phyloP scores from a whole-genome alignment of 768 basidiomycete species.

The Gloeophyllum trabeum region DNA sequence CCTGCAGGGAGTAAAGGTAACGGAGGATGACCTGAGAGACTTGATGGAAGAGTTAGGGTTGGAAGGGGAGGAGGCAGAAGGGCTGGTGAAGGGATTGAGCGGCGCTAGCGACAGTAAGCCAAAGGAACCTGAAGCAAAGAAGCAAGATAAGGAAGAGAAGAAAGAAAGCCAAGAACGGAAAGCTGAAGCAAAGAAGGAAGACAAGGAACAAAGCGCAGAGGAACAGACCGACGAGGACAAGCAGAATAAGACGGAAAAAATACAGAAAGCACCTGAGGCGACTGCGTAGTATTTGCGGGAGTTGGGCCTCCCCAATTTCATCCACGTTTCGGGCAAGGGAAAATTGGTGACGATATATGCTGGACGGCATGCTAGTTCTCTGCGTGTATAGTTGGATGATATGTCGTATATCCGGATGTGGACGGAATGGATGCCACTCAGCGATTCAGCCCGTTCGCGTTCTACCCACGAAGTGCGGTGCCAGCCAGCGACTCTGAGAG shows the following conservation, averaged over 20 bases:
- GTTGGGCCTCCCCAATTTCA: no score
- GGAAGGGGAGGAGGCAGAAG: conserved; percentile 65
- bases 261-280: no score
- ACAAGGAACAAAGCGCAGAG: conserved; percentile 5
- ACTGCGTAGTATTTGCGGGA: no score
- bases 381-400: no score
- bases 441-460: no score
- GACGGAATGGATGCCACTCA: no score
- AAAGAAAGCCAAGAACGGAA: conserved; percentile 4
- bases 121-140: conserved; percentile 7
- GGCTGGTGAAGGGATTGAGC: conserved; percentile 43
- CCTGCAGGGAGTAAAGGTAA: conserved; percentile 66
- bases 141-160: conserved; percentile 6
- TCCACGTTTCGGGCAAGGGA: no score
- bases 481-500: no score
- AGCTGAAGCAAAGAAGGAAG: conserved; percentile 5
- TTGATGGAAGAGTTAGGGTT: conserved; percentile 70
- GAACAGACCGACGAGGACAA: conserved; percentile 20
- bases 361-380: no score
- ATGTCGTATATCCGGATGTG: no score
- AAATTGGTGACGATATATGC: no score
- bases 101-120: conserved; percentile 2
- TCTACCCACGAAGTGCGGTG: no score
- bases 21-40: conserved; percentile 60
- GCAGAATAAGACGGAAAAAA: conserved; percentile 33